A percentile compares a stretch with the other conserved stretches of the same genome.
Conservation (phyloP, 139 green algal species). For the Asterochloris sp. region DNA sequence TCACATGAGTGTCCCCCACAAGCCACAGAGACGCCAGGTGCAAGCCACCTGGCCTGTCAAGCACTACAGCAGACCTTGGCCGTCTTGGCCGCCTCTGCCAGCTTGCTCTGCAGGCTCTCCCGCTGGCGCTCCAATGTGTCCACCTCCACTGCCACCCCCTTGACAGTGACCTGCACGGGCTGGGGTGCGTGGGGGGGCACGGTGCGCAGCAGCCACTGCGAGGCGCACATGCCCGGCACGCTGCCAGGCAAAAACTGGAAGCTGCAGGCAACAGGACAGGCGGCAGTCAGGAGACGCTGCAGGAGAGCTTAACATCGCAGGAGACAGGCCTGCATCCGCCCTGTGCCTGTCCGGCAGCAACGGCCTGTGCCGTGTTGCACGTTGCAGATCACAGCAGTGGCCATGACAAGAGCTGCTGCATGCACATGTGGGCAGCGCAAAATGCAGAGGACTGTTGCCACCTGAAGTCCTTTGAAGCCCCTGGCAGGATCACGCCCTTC, state of each 20-base stretch:
- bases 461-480: slow-evolving; percentile 7
- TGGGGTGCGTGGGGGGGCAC: not conserved
- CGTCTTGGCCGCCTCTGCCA: slow-evolving; percentile 1
- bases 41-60: not conserved
- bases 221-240: not conserved
- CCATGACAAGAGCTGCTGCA: too few relatives aligned
- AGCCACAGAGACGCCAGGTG: not conserved
- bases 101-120: not conserved
- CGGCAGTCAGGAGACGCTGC: too few relatives aligned
- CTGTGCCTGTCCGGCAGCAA: too few relatives aligned
- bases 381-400: too few relatives aligned
- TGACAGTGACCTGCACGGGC: not conserved
- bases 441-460: not conserved
- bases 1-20: not conserved
- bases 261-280: not conserved
- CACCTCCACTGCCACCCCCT: not conserved
- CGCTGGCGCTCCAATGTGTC: not conserved
- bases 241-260: slow-evolving; percentile 3
- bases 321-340: too few relatives aligned
- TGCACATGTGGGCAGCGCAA: not conserved
- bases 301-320: too few relatives aligned
- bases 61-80: slow-evolving; percentile 1
- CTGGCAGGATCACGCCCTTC: not conserved
- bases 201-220: slow-evolving; percentile 8
- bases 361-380: too few relatives aligned